A percentile compares a stretch with the other conserved stretches of the same genome.
Evolutionary conservation across 2,329 filamentous ascomycete species (phyloP).

Genomic region (Cercospora zeina): DNA sequence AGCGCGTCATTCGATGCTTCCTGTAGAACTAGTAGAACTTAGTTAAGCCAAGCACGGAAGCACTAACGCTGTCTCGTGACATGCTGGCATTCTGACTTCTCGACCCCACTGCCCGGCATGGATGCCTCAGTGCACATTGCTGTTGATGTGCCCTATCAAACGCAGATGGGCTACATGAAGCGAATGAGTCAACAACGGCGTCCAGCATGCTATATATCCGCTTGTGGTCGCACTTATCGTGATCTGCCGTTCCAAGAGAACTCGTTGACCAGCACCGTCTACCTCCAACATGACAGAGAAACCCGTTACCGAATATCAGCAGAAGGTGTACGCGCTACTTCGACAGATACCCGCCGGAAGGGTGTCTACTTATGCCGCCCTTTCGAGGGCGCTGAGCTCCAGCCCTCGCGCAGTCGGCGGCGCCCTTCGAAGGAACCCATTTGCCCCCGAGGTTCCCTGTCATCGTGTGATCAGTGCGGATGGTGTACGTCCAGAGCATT

Average conservation of each 20-base stretch:
- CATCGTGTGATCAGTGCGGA: slow-evolving; percentile 74
- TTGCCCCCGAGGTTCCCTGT: slow-evolving; percentile 78
- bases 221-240: background rate
- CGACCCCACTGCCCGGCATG: background rate
- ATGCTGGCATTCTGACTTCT: background rate
- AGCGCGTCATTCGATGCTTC: slow-evolving; percentile 10
- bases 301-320: slow-evolving; percentile 23
- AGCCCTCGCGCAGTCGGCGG: slow-evolving; percentile 77
- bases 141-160: slow-evolving; percentile 9
- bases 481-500: slow-evolving; percentile 50
- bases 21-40: no score
- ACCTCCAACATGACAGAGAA: background rate
- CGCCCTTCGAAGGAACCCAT: slow-evolving; percentile 74
- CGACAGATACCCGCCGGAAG: slow-evolving; percentile 73
- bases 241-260: background rate
- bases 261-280: background rate
- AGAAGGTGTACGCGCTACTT: slow-evolving; percentile 67
- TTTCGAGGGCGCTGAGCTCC: slow-evolving; percentile 67
- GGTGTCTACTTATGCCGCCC: slow-evolving; percentile 71
- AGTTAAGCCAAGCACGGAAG: background rate
- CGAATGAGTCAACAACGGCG: background rate
- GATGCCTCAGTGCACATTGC: slow-evolving; percentile 5
- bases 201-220: background rate
- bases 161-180: background rate
- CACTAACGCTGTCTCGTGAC: slow-evolving; percentile 2